Evolutionary conservation across 140 eudicot species (phyloP), one percentile per base, ranked within the genome.

Genomic region (Flaveria floridana): DNA sequence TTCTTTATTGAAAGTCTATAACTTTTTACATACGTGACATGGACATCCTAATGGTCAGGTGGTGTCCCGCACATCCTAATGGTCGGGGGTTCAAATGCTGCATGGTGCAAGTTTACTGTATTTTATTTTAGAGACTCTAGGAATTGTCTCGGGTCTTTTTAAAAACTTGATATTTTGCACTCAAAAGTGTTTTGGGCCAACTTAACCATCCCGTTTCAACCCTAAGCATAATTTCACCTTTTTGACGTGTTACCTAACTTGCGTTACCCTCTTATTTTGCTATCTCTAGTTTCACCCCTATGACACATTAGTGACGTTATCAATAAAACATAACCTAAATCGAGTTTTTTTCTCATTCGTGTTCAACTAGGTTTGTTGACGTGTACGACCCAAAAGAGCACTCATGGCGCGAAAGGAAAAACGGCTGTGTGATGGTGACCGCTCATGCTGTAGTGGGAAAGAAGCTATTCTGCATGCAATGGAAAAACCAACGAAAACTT

Each of bases 341-440:
- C 20, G 14, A 0, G 39, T 25, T 13, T 13, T 9, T n/a, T 70
- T 1, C 5, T 1, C 5, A 25, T 34, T 2, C 7, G 6, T 76
- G 41, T 28, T 0, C 25, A 13, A 56, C 21, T 67, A 80, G 84
- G 72, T 89, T 78, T 46, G 88, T 89, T 16, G 97, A 90, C 64
- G 86, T 90, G 42, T 90, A 90, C 56, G 39, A 74, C 79, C 92
- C 97, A 3, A 87, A 72, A 72, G 78, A 44, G 7, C 88, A 79
- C 44, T 39, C 86, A 15, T 90, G 97, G 97, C 23, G 67, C 12
- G 90, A 84, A 83, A 90, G 83, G 90, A 90, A 90, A 66, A 90
- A 88, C 39, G 95, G 97, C 0, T 90, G 97, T 68, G 97, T 90
- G 19, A 90, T 90, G 97, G 97, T 90, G 7, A 90, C 97, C 0